Evolutionary conservation across 768 basidiomycete species (phyloP).

Genomic region (Kwoniella botswanensis): DNA sequence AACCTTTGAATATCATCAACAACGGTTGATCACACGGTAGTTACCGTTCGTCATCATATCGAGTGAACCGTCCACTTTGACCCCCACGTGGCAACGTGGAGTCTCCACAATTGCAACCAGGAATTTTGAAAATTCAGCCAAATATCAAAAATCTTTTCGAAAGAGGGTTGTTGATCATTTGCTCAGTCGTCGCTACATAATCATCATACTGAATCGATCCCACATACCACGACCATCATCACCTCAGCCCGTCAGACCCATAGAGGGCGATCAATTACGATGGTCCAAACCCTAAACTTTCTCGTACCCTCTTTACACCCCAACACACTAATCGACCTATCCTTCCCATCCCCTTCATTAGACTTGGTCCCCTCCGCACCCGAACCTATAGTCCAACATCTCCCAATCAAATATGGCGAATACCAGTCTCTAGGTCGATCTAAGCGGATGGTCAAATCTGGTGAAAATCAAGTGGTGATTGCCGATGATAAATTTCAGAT

Average conservation of each 20-base stretch:
- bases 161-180: background rate
- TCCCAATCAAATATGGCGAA: constrained; percentile 43
- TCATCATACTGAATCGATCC: too few relatives aligned
- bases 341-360: constrained; percentile 34
- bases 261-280: background rate
- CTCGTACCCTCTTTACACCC: constrained; percentile 53
- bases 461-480: constrained; percentile 29
- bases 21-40: too few relatives aligned
- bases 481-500: constrained; percentile 44
- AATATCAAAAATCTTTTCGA: background rate
- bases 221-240: too few relatives aligned
- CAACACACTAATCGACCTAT: constrained; percentile 49
- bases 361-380: constrained; percentile 21
- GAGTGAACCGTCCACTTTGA: too few relatives aligned
- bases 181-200: too few relatives aligned
- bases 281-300: constrained; percentile 39
- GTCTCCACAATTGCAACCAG: constrained; percentile 9
- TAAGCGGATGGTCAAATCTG: constrained; percentile 37
- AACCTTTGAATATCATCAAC: too few relatives aligned
- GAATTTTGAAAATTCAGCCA: constrained; percentile 1
- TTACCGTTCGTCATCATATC: too few relatives aligned
- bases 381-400: constrained; percentile 50
- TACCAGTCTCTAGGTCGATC: constrained; percentile 41
- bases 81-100: constrained; percentile 1
- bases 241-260: too few relatives aligned